Percentiles rank a stretch among this genome's conserved stretches.
phyloP scores from a whole-genome alignment of 1,139 yeast genomes.

The Nadsonia commutata region DNA sequence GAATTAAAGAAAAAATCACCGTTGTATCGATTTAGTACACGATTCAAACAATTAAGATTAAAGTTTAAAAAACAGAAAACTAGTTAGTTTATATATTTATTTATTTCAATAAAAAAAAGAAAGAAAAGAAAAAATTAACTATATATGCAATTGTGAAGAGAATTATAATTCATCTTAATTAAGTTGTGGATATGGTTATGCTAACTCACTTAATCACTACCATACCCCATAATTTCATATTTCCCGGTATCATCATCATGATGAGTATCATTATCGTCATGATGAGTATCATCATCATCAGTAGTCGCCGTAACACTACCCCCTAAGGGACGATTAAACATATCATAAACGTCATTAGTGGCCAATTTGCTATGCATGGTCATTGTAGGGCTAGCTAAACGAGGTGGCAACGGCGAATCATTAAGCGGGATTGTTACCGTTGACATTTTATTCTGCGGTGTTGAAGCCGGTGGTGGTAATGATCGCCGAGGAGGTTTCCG shows the following conservation, averaged over 20 bases:
- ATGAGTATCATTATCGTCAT: background rate
- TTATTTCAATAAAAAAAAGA: background rate
- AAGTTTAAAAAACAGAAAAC: slow-evolving; percentile 2
- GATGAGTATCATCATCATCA: background rate
- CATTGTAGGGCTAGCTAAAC: slow-evolving; percentile 47
- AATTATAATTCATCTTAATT: background rate
- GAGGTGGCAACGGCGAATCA: slow-evolving; percentile 10
- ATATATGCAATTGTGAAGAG: background rate
- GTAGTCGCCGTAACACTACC: background rate
- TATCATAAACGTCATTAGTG: slow-evolving; percentile 53
- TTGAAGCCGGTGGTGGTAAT: slow-evolving; percentile 6
- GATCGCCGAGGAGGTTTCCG: background rate
- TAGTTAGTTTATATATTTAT: background rate
- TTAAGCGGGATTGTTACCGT: slow-evolving; percentile 12
- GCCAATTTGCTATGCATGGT: slow-evolving; percentile 69
- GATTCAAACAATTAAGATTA: slow-evolving; percentile 7
- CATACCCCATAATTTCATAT: background rate
- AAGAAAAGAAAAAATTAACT: background rate
- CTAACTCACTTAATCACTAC: slow-evolving; percentile 1
- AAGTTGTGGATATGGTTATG: background rate
- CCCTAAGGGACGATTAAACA: slow-evolving; percentile 54
- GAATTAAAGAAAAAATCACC: slow-evolving; percentile 12
- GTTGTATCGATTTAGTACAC: slow-evolving; percentile 9
- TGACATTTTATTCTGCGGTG: slow-evolving; percentile 5
- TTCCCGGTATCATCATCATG: background rate